phyloP scores from a whole-genome alignment of 2,329 filamentous ascomycete genomes.

The Emmonsiellopsis sp. region DNA sequence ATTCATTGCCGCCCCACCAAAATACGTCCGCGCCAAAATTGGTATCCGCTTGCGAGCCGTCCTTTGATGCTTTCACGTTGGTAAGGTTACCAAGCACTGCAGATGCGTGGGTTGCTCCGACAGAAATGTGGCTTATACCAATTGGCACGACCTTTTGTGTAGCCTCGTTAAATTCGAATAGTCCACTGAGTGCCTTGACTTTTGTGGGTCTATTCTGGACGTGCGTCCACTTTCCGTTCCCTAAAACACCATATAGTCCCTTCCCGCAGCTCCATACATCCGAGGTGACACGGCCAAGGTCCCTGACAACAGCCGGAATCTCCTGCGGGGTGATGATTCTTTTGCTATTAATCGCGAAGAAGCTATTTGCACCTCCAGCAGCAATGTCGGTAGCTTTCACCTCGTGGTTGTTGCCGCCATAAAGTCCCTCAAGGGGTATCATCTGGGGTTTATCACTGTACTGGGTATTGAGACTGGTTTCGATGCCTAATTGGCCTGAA shows the following conservation, averaged over 20 bases:
- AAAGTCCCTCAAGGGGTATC: conserved; percentile 63
- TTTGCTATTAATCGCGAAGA: conserved; percentile 73
- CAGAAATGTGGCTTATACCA: conserved; percentile 60
- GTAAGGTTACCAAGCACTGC: conserved; percentile 79
- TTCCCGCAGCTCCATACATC: conserved; percentile 84
- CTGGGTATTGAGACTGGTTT: conserved; percentile 53
- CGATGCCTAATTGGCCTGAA: conserved; percentile 81
- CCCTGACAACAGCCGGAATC: conserved; percentile 30
- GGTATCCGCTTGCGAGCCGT: conserved; percentile 55
- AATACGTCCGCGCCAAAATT: conserved; percentile 78
- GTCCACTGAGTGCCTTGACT: conserved; percentile 70
- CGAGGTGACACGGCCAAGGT: conserved; percentile 51
- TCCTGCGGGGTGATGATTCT: conserved; percentile 43
- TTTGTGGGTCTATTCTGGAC: conserved; percentile 68
- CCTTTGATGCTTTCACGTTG: conserved; percentile 47
- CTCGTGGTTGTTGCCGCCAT: conserved; percentile 54
- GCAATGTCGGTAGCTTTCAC: conserved; percentile 67
- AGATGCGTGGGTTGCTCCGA: conserved; percentile 71
- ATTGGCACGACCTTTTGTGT: conserved; percentile 64
- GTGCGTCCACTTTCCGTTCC: conserved; percentile 84
- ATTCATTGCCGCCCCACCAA: conserved; percentile 93
- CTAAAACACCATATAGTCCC: conserved; percentile 74
- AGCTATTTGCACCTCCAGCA: conserved; percentile 79
- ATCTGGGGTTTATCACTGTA: conserved; percentile 61
- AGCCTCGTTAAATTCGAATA: conserved; percentile 80